phyloP scores from a whole-genome alignment of 2,329 filamentous ascomycete genomes.

The Monilinia fructicola region DNA sequence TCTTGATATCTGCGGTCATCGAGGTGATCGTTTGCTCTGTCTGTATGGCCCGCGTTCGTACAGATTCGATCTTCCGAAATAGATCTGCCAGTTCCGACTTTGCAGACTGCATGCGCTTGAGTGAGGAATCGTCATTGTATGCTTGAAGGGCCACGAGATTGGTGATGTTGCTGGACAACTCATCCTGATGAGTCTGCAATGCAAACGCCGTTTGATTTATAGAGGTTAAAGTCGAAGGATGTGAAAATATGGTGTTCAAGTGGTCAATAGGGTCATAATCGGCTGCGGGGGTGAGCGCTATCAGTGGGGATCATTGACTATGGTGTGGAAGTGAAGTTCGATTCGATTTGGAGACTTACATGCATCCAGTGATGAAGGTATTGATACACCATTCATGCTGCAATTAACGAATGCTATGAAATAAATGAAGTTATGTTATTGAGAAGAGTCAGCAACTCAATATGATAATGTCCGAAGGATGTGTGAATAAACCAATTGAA shows the following conservation, averaged over 20 bases:
- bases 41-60: constrained; percentile 82
- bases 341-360: constrained; percentile 33
- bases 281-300: constrained; percentile 45
- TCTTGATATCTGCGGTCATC: constrained; percentile 99
- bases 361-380: constrained; percentile 39
- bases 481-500: constrained; percentile 7
- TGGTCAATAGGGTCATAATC: constrained; percentile 93
- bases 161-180: constrained; percentile 75
- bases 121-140: constrained; percentile 80
- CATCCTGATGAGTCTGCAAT: constrained; percentile 75
- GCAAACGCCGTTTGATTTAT: constrained; percentile 71
- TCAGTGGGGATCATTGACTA: constrained; percentile 27
- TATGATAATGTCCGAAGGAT: background rate
- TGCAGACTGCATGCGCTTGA: constrained; percentile 86
- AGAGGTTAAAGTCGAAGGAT: constrained; percentile 79
- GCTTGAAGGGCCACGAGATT: constrained; percentile 72
- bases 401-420: background rate
- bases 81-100: constrained; percentile 86
- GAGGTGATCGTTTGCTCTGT: constrained; percentile 95
- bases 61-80: constrained; percentile 92
- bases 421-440: background rate
- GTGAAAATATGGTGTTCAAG: constrained; percentile 89
- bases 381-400: constrained; percentile 39
- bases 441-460: background rate
- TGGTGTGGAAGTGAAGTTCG: constrained; percentile 7